A percentile compares a stretch with the other conserved stretches of the same genome.
phyloP scores from a whole-genome alignment of 2,329 filamentous ascomycete genomes.

The Colletotrichum liriopes region DNA sequence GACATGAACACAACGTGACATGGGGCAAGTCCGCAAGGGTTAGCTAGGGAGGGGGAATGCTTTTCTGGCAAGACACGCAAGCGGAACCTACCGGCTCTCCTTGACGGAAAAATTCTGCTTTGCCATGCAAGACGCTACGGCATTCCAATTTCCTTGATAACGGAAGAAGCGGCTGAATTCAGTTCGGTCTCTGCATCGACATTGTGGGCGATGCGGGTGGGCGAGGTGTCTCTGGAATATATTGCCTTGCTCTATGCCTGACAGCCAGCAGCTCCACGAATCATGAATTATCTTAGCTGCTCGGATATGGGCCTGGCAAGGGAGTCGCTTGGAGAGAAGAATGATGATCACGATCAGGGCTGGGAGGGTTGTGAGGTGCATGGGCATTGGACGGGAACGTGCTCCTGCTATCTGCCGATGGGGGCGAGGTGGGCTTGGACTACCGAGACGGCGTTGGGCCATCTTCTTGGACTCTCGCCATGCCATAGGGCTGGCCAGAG shows the following conservation, averaged over 20 bases:
- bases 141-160: neutral
- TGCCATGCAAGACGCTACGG: neutral
- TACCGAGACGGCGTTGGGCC: neutral
- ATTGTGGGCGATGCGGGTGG: neutral
- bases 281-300: neutral
- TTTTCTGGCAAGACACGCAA: neutral
- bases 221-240: neutral
- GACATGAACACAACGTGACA: neutral
- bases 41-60: too few species aligned
- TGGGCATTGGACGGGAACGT: neutral
- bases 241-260: neutral
- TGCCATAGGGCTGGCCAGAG: neutral
- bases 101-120: constrained; percentile 3
- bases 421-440: neutral
- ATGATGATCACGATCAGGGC: neutral
- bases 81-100: neutral
- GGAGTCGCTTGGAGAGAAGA: neutral
- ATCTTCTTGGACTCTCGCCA: neutral
- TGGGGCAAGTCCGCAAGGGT: neutral
- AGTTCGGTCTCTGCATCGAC: neutral
- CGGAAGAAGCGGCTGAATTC: constrained; percentile 10
- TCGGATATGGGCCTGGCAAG: neutral
- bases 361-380: too few species aligned
- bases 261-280: neutral
- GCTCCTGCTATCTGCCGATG: neutral